A percentile compares a stretch with the other conserved stretches of the same genome.
These are phyloP conservation scores for Dendrostoma leiphaemia DNA, from an alignment of 2,329 filamentous ascomycete genomes.

Conservation along the genomic window DNA sequence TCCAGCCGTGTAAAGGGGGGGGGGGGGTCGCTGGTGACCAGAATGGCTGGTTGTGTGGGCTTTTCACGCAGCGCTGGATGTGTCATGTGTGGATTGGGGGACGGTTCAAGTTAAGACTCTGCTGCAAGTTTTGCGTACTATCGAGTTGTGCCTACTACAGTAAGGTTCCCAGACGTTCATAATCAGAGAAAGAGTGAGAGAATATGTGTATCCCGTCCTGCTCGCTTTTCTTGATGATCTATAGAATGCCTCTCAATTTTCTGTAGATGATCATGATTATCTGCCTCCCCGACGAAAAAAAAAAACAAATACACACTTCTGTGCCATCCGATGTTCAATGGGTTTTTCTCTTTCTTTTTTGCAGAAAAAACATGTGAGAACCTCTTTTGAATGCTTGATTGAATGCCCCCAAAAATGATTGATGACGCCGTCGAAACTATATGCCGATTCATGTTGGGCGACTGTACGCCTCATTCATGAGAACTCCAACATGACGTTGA, in stretches of 20 bases:
- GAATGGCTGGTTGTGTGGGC: too few species aligned
- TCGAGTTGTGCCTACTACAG: too few species aligned
- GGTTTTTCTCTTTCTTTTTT: too few species aligned
- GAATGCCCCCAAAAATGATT: neutral
- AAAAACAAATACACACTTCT: neutral
- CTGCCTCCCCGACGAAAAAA: neutral
- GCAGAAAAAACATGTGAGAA: neutral
- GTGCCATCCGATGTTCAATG: neutral
- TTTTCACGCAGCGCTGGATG: too few species aligned
- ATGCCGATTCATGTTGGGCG: neutral
- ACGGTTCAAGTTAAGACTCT: too few species aligned
- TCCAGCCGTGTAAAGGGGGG: too few species aligned
- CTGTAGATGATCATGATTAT: neutral
- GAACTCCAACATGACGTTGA: neutral
- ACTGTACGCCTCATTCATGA: neutral
- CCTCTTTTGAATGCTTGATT: neutral
- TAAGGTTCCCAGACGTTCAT: too few species aligned
- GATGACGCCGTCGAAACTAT: neutral
- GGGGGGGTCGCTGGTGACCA: too few species aligned
- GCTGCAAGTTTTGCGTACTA: too few species aligned
- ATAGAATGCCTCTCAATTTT: too few species aligned
- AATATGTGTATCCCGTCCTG: neutral
- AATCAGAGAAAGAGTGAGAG: neutral
- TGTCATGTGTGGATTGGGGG: too few species aligned
- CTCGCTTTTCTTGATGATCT: too few species aligned